A percentile compares a stretch with the other conserved stretches of the same genome.
Evolutionary conservation across 2,329 filamentous ascomycete species (phyloP).

Genomic region (Fusarium buxicola): DNA sequence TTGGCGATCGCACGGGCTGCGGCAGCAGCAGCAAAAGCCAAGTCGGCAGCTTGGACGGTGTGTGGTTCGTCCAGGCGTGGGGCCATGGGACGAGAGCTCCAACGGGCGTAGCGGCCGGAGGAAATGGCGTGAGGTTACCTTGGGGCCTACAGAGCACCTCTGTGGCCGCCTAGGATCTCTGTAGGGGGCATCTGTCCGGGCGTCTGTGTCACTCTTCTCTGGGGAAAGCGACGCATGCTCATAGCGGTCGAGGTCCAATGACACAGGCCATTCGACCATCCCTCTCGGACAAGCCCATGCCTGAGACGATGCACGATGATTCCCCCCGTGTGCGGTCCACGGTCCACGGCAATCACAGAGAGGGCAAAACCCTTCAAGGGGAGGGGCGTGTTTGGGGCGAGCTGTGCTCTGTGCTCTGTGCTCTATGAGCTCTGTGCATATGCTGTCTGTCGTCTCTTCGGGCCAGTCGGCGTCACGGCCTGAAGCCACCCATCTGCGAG

Average conservation of each 20-base stretch:
- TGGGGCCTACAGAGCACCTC: too few relatives aligned
- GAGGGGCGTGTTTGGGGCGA: slow-evolving; percentile 21
- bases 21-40: slow-evolving; percentile 18
- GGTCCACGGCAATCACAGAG: slow-evolving; percentile 39
- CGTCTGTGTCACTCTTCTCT: slow-evolving; percentile 33
- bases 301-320: slow-evolving; percentile 37
- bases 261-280: slow-evolving; percentile 24
- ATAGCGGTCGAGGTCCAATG: slow-evolving; percentile 28
- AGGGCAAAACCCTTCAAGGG: slow-evolving; percentile 28
- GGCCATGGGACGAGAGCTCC: slow-evolving; percentile 43
- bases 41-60: slow-evolving; percentile 23
- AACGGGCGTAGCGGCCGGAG: slow-evolving; percentile 46
- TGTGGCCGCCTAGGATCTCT: too few relatives aligned
- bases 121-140: slow-evolving; percentile 47
- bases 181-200: too few relatives aligned
- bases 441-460: slow-evolving; percentile 19
- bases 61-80: slow-evolving; percentile 44
- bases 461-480: slow-evolving; percentile 33
- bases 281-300: slow-evolving; percentile 29
- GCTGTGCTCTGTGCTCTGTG: background rate
- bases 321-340: slow-evolving; percentile 27
- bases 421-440: slow-evolving; percentile 5
- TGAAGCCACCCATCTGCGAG: slow-evolving; percentile 37
- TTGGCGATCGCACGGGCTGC: slow-evolving; percentile 40
- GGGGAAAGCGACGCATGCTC: slow-evolving; percentile 37